phyloP scores from a whole-genome alignment of 371 early-diverging fungal genomes.

The Mucor circinelloides region DNA sequence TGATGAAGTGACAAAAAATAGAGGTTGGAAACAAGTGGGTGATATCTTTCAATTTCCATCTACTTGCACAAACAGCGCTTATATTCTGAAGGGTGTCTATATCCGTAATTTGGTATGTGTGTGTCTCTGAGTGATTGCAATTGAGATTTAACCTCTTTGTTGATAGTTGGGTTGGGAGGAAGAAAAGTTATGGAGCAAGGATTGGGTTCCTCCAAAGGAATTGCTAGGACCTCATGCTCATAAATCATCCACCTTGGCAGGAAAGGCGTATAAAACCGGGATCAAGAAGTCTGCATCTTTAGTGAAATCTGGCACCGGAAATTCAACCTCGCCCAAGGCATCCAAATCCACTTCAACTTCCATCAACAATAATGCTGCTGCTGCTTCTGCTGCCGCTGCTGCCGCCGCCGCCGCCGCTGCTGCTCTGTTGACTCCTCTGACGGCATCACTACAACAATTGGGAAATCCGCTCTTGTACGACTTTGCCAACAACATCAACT shows the following conservation, averaged over 20 bases:
- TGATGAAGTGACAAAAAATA: slow-evolving; percentile 72
- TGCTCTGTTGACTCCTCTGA: not conserved
- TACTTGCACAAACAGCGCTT: slow-evolving; percentile 82
- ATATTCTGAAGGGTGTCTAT: slow-evolving; percentile 75
- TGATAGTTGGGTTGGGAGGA: slow-evolving; percentile 39
- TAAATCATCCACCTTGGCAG: slow-evolving; percentile 30
- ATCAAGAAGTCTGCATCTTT: slow-evolving; percentile 6
- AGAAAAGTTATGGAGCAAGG: slow-evolving; percentile 36
- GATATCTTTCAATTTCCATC: slow-evolving; percentile 73
- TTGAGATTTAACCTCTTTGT: not conserved
- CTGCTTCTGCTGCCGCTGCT: not conserved
- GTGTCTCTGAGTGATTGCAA: not conserved
- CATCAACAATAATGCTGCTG: not conserved
- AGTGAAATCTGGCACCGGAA: not conserved
- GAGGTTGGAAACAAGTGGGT: slow-evolving; percentile 75
- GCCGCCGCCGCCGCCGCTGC: not conserved
- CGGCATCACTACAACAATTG: not conserved
- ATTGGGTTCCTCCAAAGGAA: slow-evolving; percentile 37
- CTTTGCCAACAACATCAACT: slow-evolving; percentile 4
- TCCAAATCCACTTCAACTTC: not conserved
- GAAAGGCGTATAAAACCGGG: slow-evolving; percentile 20
- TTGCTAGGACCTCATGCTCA: slow-evolving; percentile 34
- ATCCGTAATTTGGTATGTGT: slow-evolving; percentile 57
- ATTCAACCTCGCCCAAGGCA: not conserved
- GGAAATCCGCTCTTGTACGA: slow-evolving; percentile 9